These are phyloP conservation scores for Actinomortierella wolfii DNA, from an alignment of 371 early-diverging fungal species.

Conservation along the genomic window DNA sequence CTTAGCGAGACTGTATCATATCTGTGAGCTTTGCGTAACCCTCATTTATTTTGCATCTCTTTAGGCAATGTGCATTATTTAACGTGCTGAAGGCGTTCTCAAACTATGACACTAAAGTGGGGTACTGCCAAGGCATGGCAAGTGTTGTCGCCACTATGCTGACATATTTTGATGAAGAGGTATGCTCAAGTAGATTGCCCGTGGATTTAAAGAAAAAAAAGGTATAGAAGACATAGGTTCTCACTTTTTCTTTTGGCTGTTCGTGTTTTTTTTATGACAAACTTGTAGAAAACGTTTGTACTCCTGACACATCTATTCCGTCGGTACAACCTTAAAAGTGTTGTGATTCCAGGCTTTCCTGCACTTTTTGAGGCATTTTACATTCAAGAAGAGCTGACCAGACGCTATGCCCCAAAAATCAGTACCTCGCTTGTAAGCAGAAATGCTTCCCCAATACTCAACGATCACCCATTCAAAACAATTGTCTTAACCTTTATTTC, in stretches of 20 bases:
- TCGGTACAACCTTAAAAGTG: constrained; percentile 56
- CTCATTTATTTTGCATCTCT: background rate
- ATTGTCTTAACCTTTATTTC: background rate
- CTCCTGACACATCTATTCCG: constrained; percentile 60
- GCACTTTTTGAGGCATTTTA: constrained; percentile 65
- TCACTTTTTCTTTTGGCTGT: background rate
- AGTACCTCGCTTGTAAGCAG: constrained; percentile 54
- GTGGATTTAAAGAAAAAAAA: background rate
- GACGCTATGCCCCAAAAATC: constrained; percentile 56
- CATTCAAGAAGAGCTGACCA: constrained; percentile 61
- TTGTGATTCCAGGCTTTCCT: constrained; percentile 68
- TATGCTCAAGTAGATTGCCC: constrained; percentile 9
- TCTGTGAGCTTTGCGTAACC: background rate
- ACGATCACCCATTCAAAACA: background rate
- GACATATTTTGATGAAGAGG: constrained; percentile 92
- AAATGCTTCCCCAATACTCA: background rate
- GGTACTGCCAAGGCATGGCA: constrained; percentile 95
- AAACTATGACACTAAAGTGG: constrained; percentile 84
- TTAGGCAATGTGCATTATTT: constrained; percentile 71
- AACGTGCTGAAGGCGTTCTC: constrained; percentile 90
- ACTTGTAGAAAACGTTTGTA: constrained; percentile 55
- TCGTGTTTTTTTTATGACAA: background rate
- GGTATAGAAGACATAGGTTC: background rate
- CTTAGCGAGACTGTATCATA: background rate
- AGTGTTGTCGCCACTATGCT: constrained; percentile 90